A percentile compares a stretch with the other conserved stretches of the same genome.
Evolutionary conservation across 805 yeast genomes (phyloP).

Genomic region (Metschnikowia bowlesiae): DNA sequence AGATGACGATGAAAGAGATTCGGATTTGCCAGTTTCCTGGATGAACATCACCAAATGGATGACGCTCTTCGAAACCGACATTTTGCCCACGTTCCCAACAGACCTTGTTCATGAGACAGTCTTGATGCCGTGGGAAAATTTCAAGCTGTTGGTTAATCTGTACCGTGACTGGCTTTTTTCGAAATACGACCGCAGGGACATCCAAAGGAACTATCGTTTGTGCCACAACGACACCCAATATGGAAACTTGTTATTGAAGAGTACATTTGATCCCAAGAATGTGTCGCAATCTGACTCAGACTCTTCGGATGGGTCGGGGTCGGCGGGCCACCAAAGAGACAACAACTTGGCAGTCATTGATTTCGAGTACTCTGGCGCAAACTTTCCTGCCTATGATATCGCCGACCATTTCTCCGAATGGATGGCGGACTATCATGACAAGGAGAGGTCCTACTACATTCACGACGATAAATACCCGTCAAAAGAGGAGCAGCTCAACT

Average conservation of each 20-base stretch:
- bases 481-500: conserved; percentile 60
- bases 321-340: conserved; percentile 33
- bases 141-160: conserved; percentile 42
- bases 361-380: conserved; percentile 92
- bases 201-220: conserved; percentile 58
- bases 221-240: conserved; percentile 97
- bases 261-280: conserved; percentile 48
- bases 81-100: conserved; percentile 34
- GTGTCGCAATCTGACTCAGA: conserved; percentile 22
- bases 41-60: conserved; percentile 69
- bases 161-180: conserved; percentile 63
- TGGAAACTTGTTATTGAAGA: conserved; percentile 76
- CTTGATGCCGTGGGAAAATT: conserved; percentile 45
- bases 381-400: conserved; percentile 82
- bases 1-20: conserved; percentile 47
- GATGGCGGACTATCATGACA: conserved; percentile 89
- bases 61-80: conserved; percentile 36
- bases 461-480: conserved; percentile 60
- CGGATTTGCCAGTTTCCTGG: conserved; percentile 67
- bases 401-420: conserved; percentile 94
- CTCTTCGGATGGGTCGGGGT: conserved; percentile 11
- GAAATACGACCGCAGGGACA: conserved; percentile 42
- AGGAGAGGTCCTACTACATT: conserved; percentile 48
- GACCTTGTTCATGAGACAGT: conserved; percentile 35
- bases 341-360: conserved; percentile 83